phyloP scores from a whole-genome alignment of 345 rosid species.

The Eucalyptus pauciflora region DNA sequence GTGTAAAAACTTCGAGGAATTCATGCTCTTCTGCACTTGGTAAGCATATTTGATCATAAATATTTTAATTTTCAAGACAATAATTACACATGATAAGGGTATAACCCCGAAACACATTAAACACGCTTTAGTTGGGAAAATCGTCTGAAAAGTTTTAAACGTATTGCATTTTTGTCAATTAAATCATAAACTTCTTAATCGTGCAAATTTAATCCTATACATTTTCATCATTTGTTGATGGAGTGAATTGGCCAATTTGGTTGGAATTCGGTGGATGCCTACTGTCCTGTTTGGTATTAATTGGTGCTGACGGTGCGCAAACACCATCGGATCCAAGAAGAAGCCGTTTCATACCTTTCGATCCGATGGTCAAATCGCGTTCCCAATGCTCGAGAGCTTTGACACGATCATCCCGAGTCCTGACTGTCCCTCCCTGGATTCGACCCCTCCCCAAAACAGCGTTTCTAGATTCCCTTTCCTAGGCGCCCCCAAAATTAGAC shows the following conservation, averaged over 20 bases:
- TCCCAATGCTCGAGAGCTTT: background rate
- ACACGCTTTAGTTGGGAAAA: too few species aligned
- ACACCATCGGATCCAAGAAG: background rate
- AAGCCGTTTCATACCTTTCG: background rate
- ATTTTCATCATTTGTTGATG: rapidly evolving
- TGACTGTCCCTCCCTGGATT: background rate
- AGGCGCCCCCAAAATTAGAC: background rate
- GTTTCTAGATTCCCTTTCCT: background rate
- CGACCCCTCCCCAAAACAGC: background rate
- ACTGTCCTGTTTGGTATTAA: too few species aligned
- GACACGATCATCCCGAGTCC: background rate
- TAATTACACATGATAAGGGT: background rate
- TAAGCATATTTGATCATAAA: background rate
- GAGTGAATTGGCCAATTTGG: background rate
- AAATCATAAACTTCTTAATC: too few species aligned
- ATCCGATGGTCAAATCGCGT: background rate
- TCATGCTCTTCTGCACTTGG: rapidly evolving
- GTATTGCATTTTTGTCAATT: too few species aligned
- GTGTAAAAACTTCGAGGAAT: background rate
- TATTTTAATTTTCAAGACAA: background rate
- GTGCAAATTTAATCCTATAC: too few species aligned
- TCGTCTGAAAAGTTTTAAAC: too few species aligned
- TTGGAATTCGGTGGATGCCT: rapidly evolving
- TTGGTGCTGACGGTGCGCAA: background rate
- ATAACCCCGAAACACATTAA: background rate